Conservation (phyloP, 495 filamentous ascomycete genomes). For the Lepraria neglecta region DNA sequence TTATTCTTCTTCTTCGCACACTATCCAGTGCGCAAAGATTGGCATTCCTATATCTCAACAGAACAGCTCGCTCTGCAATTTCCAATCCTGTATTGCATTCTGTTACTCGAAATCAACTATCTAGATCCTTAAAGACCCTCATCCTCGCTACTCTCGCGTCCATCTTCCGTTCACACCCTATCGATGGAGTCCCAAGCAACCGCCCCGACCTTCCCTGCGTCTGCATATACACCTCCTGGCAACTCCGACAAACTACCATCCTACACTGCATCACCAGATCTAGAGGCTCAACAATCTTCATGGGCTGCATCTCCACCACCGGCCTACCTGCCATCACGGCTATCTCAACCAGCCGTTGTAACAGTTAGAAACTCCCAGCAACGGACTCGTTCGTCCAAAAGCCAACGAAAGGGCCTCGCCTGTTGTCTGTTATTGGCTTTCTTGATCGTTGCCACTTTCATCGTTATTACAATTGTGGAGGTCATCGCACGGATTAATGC, state of each 20-base stretch:
- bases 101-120: no score
- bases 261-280: not conserved
- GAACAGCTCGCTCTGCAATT: no score
- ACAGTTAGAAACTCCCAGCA: not conserved
- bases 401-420: not conserved
- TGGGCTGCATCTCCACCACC: not conserved
- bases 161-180: not conserved
- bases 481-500: not conserved
- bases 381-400: not conserved
- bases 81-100: no score
- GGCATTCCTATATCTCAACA: no score
- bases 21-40: no score
- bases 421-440: slow-evolving; percentile 10
- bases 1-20: no score
- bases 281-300: slow-evolving; percentile 10
- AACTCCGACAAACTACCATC: not conserved
- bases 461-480: slow-evolving; percentile 1
- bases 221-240: not conserved
- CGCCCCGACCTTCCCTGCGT: not conserved
- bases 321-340: not conserved
- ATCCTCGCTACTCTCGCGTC: no score
- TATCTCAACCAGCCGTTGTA: not conserved
- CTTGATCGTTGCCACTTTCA: not conserved
- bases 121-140: not conserved
- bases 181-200: not conserved